Evolutionary conservation across 352 stramenopile species (phyloP).

Genomic region (Aphanomyces cochlioides): DNA sequence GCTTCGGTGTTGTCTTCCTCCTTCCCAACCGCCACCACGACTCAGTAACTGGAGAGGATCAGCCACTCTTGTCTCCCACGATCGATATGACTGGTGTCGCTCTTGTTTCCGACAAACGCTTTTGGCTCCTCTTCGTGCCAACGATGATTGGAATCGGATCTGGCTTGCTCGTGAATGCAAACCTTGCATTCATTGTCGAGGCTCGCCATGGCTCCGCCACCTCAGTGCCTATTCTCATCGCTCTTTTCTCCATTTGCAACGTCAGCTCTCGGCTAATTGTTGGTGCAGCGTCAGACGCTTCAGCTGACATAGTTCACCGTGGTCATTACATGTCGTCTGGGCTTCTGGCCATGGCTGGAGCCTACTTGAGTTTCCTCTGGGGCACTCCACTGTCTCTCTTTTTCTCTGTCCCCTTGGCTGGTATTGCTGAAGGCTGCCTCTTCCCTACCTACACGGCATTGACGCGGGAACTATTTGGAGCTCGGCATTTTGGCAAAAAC

Average conservation of each 20-base stretch:
- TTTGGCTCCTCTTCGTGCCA: constrained; percentile 64
- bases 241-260: constrained; percentile 71
- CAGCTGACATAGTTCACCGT: constrained; percentile 46
- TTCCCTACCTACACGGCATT: constrained; percentile 71
- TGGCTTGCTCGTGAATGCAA: constrained; percentile 71
- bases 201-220: constrained; percentile 43
- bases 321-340: constrained; percentile 58
- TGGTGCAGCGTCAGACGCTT: constrained; percentile 55
- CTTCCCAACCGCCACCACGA: not conserved
- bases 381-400: constrained; percentile 41
- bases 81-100: constrained; percentile 50
- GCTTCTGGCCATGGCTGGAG: constrained; percentile 48
- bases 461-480: constrained; percentile 66
- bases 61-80: not conserved
- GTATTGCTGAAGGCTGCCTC: constrained; percentile 66
- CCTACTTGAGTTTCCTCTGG: constrained; percentile 53
- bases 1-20: constrained; percentile 25
- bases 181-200: constrained; percentile 75
- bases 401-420: constrained; percentile 54
- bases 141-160: constrained; percentile 70
- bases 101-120: constrained; percentile 49
- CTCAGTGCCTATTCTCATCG: constrained; percentile 60
- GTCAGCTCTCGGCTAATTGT: constrained; percentile 50
- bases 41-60: not conserved
- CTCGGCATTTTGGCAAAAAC: constrained; percentile 70